Evolutionary conservation across 768 basidiomycete species (phyloP), one percentile per base, ranked within the genome.

Genomic region (Termitomyces sp.): DNA sequence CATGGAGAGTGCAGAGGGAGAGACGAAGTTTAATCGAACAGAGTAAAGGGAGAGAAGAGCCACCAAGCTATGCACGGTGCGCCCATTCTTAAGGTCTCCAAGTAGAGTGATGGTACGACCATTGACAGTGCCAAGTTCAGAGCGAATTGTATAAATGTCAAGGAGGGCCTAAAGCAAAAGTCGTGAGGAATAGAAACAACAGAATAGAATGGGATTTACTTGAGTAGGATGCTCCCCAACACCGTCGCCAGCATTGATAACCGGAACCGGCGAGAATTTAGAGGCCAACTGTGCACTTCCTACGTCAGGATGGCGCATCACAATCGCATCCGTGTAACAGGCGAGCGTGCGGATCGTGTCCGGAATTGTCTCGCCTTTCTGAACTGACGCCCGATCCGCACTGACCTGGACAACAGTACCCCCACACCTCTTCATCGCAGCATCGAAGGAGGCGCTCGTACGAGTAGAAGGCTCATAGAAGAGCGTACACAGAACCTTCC

Each of bases 391-490:
- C 2, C 80, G 79, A 54, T 93, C 91, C 2, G 83, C 83, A 43
- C 81, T 82, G 56, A 98, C 82, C 56, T 88, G 81, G n/a, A 97
- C 87, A 40, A 98, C 96, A 66, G 95, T 86, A 20, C 97, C 97
- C 28, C 97, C 97, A 66, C 94, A 94, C 51, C 97, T 85, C 71
- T 97, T 96, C 97, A 98, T 99, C 11, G 97, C 97, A 2, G 96
- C 89, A 68, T 99, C 96, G 66, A 99, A 99, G 9, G 96, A 98
- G 4, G 90, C 82, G 60, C 92, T 94, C 3, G 97, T 99, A 35
- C 97, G 82, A 3, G 97, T 99, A 3, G 94, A 97, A 1, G 96
- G 92, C 70, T 99, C 97, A 70, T 94, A 99, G 80, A 99, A 99
- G 38, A 95, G 70, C 22, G 87, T 94, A 68, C 89, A 93, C 6